Base-by-base conservation (phyloP, 768 basidiomycete species). In the Candolleomyces aberdarensis region DNA sequence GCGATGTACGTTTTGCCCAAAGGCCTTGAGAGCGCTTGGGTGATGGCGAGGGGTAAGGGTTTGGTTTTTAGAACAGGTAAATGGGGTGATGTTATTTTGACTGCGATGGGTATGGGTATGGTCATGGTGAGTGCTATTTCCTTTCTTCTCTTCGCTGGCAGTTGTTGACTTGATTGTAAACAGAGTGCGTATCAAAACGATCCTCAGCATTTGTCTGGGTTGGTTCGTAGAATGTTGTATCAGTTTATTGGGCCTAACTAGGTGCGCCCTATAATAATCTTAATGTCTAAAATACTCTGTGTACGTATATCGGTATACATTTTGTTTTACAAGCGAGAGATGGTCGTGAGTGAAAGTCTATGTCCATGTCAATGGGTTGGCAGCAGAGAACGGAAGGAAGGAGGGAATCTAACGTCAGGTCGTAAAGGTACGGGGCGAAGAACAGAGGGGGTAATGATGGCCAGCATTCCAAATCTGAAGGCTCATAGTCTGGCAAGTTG, bases 1-100 rank as follows among this genome's bases (percentile, higher is more conserved):
- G 94, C 95, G 62, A 92, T 94, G 94, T 94, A 90, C 70, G 89
- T 87, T 1, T 74, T 98, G 26, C 96, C 96, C 4, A 92, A 94
- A 71, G 92, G 85, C 0, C 72, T 98, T 40, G 95, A 98, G 77
- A 92, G 92, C 57, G 84, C 85, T n/a, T 98, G 94, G 95, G 79
- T 87, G 0, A 85, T 87, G 69, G 84, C 88, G 9, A 74, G 91
- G 26, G 89, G 90, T 14, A 84, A 86, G 62, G 89, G 91, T 1
- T 85, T 84, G 75, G 89, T 95, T 50, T 85, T 87, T 62, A 79
- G 79, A 64, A 87, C 87, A 36, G 89, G 88, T 9, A 82, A 84
- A 54, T 85, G 81, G 74, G 91, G 90, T 0, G 89, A 88, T 68
- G 79, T 80, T 51, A 68, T 89, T 68, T 82, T 89, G 68, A 74